These are phyloP conservation scores for Codiaeum variegatum DNA, from an alignment of 441 rosid genomes.

Conservation along the genomic window DNA sequence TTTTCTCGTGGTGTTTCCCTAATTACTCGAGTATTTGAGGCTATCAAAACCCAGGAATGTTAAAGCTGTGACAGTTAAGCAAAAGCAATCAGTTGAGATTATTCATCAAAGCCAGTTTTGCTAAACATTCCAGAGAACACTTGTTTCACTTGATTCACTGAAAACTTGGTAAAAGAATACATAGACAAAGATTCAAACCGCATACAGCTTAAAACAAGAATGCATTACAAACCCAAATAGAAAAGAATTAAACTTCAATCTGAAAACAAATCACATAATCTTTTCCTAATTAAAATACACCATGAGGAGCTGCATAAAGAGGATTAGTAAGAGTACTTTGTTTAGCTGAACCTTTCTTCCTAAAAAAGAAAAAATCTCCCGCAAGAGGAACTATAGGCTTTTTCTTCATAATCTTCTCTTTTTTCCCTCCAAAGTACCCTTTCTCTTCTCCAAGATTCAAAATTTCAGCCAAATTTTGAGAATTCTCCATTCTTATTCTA, in stretches of 20 bases:
- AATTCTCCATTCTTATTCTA: slow-evolving; percentile 40
- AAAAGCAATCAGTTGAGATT: too few relatives aligned
- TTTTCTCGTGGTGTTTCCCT: not conserved
- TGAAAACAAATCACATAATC: not conserved
- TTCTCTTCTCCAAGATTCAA: slow-evolving; percentile 41
- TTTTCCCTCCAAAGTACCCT: slow-evolving; percentile 28
- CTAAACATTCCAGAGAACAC: too few relatives aligned
- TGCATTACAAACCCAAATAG: not conserved
- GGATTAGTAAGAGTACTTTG: slow-evolving; percentile 28
- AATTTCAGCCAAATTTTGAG: slow-evolving; percentile 53
- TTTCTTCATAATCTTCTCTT: slow-evolving; percentile 47
- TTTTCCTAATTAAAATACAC: slow-evolving; percentile 27
- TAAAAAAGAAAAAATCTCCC: slow-evolving; percentile 57
- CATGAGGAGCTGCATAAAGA: slow-evolving; percentile 38
- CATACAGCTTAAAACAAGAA: not conserved
- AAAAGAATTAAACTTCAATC: not conserved
- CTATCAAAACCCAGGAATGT: not conserved
- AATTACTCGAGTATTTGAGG: not conserved
- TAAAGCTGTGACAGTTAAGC: too few relatives aligned
- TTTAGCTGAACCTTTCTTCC: slow-evolving; percentile 39
- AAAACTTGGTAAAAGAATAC: not conserved
- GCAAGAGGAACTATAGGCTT: slow-evolving; percentile 81
- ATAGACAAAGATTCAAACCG: not conserved
- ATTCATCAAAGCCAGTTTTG: too few relatives aligned
- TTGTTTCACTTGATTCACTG: too few relatives aligned